Evolutionary conservation across 1,284 basidiomycete genomes (phyloP).

Genomic region (Sporisorium graminicola): DNA sequence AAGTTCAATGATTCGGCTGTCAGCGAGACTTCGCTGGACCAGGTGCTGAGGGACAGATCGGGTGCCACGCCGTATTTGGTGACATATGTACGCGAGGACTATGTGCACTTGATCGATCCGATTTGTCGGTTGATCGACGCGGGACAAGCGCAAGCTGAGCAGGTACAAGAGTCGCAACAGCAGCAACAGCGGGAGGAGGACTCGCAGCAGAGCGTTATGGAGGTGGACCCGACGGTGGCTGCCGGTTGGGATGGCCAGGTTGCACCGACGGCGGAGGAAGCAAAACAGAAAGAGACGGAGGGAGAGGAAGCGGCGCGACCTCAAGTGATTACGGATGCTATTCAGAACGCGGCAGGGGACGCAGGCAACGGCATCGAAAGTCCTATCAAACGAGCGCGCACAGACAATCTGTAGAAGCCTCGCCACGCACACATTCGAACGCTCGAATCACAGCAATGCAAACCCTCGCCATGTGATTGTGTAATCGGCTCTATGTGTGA

Average conservation of each 20-base stretch:
- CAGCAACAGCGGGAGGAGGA: conserved; percentile 1
- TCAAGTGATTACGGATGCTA: conserved; percentile 5
- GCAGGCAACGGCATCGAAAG: conserved; percentile 25
- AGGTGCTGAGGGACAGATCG: conserved; percentile 61
- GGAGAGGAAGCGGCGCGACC: conserved; percentile 5
- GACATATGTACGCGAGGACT: conserved; percentile 61
- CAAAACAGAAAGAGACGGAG: neutral
- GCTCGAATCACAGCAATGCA: neutral
- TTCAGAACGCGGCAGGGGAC: neutral
- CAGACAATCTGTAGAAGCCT: conserved; percentile 22
- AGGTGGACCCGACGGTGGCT: conserved; percentile 4
- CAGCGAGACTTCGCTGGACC: conserved; percentile 26
- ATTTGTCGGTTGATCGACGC: conserved; percentile 35
- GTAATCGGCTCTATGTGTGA: neutral
- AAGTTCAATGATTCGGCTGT: conserved; percentile 65
- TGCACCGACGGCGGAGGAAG: neutral
- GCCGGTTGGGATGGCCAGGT: neutral
- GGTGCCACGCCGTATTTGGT: conserved; percentile 68
- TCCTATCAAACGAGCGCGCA: conserved; percentile 45
- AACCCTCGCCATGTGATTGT: neutral
- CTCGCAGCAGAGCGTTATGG: conserved; percentile 10
- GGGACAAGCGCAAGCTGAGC: neutral
- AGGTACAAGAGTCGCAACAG: neutral
- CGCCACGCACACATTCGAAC: neutral
- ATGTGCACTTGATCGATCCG: conserved; percentile 41